A percentile compares a stretch with the other conserved stretches of the same genome.
Conservation (phyloP, 2,329 filamentous ascomycete species). For the Ophiosphaerella narmari region DNA sequence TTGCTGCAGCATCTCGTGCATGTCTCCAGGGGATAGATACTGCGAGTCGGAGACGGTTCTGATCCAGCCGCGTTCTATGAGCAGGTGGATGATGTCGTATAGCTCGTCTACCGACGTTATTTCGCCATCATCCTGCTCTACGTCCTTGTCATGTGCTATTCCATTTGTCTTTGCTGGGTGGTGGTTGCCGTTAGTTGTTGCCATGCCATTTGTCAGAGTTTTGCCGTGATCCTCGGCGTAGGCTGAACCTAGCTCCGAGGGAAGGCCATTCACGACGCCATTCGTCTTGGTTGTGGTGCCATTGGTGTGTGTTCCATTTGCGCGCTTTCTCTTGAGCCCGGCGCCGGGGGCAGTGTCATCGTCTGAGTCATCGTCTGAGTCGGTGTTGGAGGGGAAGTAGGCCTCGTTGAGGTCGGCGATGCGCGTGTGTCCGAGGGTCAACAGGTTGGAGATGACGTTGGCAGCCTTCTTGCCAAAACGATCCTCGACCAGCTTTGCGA, state of each 20-base stretch:
- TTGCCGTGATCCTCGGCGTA: constrained; percentile 1
- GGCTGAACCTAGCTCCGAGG: constrained; percentile 8
- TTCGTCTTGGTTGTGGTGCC: constrained; percentile 19
- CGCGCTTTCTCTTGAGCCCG: constrained; percentile 27
- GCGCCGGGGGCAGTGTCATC: constrained; percentile 30
- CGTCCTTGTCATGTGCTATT: constrained; percentile 9
- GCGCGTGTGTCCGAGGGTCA: constrained; percentile 77
- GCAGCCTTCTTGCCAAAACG: constrained; percentile 76
- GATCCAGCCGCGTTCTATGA: constrained; percentile 69
- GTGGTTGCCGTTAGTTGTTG: constrained; percentile 4
- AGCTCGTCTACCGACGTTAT: constrained; percentile 48
- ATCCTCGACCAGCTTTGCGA: constrained; percentile 74
- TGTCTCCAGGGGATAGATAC: constrained; percentile 62
- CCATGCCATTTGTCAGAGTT: background rate
- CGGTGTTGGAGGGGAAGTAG: constrained; percentile 52
- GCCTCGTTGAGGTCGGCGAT: constrained; percentile 71
- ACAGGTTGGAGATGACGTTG: constrained; percentile 73
- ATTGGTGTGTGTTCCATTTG: constrained; percentile 27
- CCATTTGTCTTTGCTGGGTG: constrained; percentile 13
- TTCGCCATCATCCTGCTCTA: constrained; percentile 30
- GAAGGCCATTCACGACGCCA: constrained; percentile 15
- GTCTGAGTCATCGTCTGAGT: constrained; percentile 42
- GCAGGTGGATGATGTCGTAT: constrained; percentile 50
- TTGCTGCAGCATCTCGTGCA: constrained; percentile 63
- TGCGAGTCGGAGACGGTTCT: constrained; percentile 61